Base-by-base conservation (phyloP, 2,329 filamentous ascomycete species). In the Colletotrichum abscissum region DNA sequence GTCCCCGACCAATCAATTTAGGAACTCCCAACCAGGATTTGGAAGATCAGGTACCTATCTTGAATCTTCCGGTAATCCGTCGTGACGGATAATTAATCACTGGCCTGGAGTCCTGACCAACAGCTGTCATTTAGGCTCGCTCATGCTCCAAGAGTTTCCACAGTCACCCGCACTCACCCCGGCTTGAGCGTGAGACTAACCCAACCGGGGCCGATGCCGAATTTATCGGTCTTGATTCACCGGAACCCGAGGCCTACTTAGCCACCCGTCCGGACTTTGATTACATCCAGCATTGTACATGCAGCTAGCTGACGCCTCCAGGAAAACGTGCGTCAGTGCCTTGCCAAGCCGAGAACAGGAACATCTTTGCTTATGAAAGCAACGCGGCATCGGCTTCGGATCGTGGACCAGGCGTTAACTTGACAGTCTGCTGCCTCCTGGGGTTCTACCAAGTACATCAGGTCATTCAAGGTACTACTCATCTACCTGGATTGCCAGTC, bases 181-280 rank as follows among this genome's bases (percentile, higher is more conserved):
- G 38, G 30, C 16, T 33, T 28, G 19, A 16, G 16, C 19, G 7
- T 42, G 14, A 19, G 38, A 42, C 28, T 35, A n/a, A 22, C 33
- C 69, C 30, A 57, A 54, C 60, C 69, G 65, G 69, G 16, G 55
- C 69, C 58, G 58, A 30, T 69, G 24, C 65, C 38, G 65, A 72
- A 11, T 28, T 16, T 14, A 11, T 57, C 22, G 63, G 19, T 19
- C 24, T 62, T 62, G 52, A 62, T 14, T 38, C 28, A 24, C 68
- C 56, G 63, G n/a, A 22, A 35, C 33, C 46, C 35, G 57, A 55
- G 22, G 33, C 33, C 33, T 12, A 58, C 22, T 42, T 30, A 14
- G 33, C 33, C 6, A 62, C 42, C 26, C 16, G 55, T 19, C 28
- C 55, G 28, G 30, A 35, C 28, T 22, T 19, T 49, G 42, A n/a